A percentile compares a stretch with the other conserved stretches of the same genome.
phyloP scores from a whole-genome alignment of 2,329 filamentous ascomycete species.

The Fusarium floridanum region DNA sequence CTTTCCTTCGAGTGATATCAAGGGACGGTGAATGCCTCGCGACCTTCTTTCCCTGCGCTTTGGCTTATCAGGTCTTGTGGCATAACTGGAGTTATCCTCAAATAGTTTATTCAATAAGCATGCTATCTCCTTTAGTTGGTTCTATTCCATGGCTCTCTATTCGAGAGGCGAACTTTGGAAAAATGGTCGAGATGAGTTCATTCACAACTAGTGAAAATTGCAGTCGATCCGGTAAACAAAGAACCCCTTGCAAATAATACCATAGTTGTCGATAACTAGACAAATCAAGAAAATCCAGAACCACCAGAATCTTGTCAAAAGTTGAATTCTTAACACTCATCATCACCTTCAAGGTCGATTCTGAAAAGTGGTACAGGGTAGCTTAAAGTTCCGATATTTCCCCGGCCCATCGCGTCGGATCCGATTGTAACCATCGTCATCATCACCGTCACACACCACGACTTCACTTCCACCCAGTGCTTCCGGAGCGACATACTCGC shows the following conservation, averaged over 20 bases:
- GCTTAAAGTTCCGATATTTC: conserved; percentile 22
- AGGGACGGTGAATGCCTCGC: neutral
- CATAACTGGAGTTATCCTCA: no score
- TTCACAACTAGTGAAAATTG: neutral
- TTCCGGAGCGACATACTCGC: conserved; percentile 35
- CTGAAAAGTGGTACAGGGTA: conserved; percentile 25
- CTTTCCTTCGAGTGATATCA: neutral
- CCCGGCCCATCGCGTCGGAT: conserved; percentile 5
- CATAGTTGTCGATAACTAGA: neutral
- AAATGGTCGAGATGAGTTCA: neutral
- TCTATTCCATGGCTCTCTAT: neutral
- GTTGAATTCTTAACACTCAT: neutral
- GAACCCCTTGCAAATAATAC: neutral
- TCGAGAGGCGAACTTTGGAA: neutral
- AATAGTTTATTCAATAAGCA: neutral
- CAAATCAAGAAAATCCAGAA: neutral
- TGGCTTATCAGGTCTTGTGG: neutral
- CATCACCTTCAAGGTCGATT: neutral
- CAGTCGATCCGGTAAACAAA: neutral
- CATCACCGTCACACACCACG: neutral
- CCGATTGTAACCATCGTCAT: conserved; percentile 5
- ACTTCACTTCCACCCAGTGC: conserved; percentile 4
- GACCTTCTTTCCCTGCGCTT: neutral
- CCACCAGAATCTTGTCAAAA: neutral
- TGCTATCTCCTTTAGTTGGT: neutral